Percentiles rank a stretch among this genome's conserved stretches.
Evolutionary conservation across 441 rosid genomes (phyloP).

Genomic region (Jatropha multifida): DNA sequence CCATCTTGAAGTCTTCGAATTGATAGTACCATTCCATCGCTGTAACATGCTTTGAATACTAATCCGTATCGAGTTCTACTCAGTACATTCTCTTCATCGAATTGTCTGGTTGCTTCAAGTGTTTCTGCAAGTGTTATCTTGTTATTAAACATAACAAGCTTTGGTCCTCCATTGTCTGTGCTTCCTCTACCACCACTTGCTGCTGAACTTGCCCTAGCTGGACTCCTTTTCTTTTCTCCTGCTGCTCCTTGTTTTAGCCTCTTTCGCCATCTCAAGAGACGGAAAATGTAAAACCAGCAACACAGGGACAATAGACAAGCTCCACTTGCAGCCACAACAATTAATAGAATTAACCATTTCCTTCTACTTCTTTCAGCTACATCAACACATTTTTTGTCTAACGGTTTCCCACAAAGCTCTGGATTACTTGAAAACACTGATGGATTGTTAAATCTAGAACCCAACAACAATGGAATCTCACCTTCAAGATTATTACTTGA

Average conservation of each 20-base stretch:
- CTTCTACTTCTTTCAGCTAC: constrained; percentile 40
- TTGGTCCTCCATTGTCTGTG: constrained; percentile 84
- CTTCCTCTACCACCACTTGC: constrained; percentile 80
- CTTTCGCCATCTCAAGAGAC: constrained; percentile 84
- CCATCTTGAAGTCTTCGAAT: constrained; percentile 74
- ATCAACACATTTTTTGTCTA: constrained; percentile 48
- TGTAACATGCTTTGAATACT: constrained; percentile 82
- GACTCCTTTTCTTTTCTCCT: constrained; percentile 91
- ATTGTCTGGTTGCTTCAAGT: constrained; percentile 80
- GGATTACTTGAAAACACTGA: constrained; percentile 58
- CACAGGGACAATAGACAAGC: constrained; percentile 63
- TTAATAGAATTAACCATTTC: constrained; percentile 60
- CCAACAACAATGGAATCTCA: constrained; percentile 61
- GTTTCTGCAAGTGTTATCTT: constrained; percentile 91
- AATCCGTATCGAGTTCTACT: constrained; percentile 78
- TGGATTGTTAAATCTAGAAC: constrained; percentile 61
- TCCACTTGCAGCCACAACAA: constrained; percentile 55
- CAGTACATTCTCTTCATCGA: constrained; percentile 92
- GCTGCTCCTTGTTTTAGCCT: constrained; percentile 62
- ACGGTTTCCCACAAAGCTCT: constrained; percentile 76
- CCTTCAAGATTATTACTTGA: constrained; percentile 75
- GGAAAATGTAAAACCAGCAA: constrained; percentile 84
- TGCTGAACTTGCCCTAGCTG: constrained; percentile 80
- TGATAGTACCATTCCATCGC: constrained; percentile 93
- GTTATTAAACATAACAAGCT: constrained; percentile 91